phyloP scores from a whole-genome alignment of 2,329 filamentous ascomycete species.

The Aspergillus phoenicis region DNA sequence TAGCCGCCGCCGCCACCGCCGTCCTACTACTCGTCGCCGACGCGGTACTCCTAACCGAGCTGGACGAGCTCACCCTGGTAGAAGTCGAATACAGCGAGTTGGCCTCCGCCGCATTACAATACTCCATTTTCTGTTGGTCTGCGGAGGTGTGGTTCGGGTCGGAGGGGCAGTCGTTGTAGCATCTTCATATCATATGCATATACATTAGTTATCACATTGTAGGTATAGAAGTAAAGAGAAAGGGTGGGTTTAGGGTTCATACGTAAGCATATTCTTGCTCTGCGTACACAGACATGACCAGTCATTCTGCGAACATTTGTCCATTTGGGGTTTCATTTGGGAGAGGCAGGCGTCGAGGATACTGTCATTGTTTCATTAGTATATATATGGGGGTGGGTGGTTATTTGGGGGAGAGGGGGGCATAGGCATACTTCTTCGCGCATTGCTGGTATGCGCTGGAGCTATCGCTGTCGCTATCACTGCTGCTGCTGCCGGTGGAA shows the following conservation, averaged over 20 bases:
- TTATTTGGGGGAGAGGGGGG: not conserved
- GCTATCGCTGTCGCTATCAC: not conserved
- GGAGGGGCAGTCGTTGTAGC: slow-evolving; percentile 66
- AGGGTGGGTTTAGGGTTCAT: not conserved
- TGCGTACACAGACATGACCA: slow-evolving; percentile 19
- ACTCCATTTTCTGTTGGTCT: slow-evolving; percentile 36
- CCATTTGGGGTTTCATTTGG: slow-evolving; percentile 11
- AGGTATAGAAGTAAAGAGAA: not conserved
- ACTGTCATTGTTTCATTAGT: not conserved
- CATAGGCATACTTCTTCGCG: slow-evolving; percentile 15
- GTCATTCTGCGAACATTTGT: slow-evolving; percentile 16
- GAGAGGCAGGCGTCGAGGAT: slow-evolving; percentile 17
- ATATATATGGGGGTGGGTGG: not conserved
- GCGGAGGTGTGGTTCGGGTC: slow-evolving; percentile 42
- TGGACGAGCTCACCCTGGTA: not conserved
- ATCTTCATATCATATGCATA: slow-evolving; percentile 45
- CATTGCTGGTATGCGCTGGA: slow-evolving; percentile 2
- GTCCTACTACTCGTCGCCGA: slow-evolving; percentile 17
- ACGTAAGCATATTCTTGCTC: slow-evolving; percentile 20
- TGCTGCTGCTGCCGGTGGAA: not conserved
- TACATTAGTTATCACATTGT: too few species aligned
- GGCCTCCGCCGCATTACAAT: slow-evolving; percentile 49
- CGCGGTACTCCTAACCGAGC: slow-evolving; percentile 22
- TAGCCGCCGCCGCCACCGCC: slow-evolving; percentile 1
- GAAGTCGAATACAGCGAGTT: slow-evolving; percentile 28